These are phyloP conservation scores for Dichotomopilus funicola DNA, from an alignment of 2,329 filamentous ascomycete species.

Conservation along the genomic window DNA sequence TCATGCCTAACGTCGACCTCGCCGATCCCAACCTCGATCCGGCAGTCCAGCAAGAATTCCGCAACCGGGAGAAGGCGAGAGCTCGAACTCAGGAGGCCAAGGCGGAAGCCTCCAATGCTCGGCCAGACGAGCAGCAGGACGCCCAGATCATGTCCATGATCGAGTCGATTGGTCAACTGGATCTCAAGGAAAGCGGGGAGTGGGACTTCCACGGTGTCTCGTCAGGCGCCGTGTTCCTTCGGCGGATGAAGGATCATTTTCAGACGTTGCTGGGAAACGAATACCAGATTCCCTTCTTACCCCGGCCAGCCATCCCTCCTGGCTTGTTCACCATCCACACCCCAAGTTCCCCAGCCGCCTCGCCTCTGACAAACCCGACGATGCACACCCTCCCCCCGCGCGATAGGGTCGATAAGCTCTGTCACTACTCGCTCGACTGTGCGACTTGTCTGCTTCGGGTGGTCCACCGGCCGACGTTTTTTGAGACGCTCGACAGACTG, in stretches of 20 bases:
- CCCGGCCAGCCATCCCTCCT: constrained; percentile 41
- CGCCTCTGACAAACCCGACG: constrained; percentile 52
- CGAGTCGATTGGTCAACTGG: constrained; percentile 81
- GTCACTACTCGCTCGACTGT: constrained; percentile 50
- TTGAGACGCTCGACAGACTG: constrained; percentile 66
- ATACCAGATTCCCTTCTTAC: constrained; percentile 53
- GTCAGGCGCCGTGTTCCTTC: constrained; percentile 82
- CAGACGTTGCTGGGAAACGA: constrained; percentile 65
- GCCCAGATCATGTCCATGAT: constrained; percentile 89
- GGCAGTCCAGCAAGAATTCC: constrained; percentile 63
- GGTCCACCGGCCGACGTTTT: constrained; percentile 77
- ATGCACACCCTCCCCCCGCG: constrained; percentile 64
- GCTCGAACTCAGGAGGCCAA: constrained; percentile 38
- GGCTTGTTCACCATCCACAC: constrained; percentile 60
- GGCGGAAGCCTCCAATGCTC: constrained; percentile 27
- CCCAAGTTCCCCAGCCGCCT: constrained; percentile 57
- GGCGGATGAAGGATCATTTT: constrained; percentile 81
- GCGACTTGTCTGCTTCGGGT: constrained; percentile 59
- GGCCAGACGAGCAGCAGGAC: constrained; percentile 47
- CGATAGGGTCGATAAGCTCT: constrained; percentile 47
- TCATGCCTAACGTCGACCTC: constrained; percentile 78
- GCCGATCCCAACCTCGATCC: constrained; percentile 79
- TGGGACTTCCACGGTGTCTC: constrained; percentile 96
- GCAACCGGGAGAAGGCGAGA: constrained; percentile 47
- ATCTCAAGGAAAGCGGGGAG: constrained; percentile 83